Evolutionary conservation across 352 stramenopile species (phyloP), one percentile per base, ranked within the genome.

Genomic region (Phytophthora litchii): DNA sequence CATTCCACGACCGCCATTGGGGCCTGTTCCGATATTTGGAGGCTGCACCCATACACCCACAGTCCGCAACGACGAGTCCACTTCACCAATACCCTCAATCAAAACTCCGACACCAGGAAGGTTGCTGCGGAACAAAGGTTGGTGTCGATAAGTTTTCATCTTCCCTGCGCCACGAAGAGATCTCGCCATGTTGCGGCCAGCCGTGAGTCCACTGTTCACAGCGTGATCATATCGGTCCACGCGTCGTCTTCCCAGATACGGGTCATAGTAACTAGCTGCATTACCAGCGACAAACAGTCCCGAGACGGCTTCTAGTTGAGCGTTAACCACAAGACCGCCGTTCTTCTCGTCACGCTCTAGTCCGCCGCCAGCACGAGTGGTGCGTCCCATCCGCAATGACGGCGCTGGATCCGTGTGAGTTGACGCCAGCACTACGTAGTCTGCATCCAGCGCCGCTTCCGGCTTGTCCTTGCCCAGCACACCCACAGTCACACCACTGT

Each of bases 201-300:
- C 92, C 12, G 88, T 74, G 3, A 98, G 73, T 0, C 92, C 92
- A 21, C 81, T 95, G 74, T 98, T 98, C 13, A 98, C 88, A 1
- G 90, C 89, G 55, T 97, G 91, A 64, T 98, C 92, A 64, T 97
- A 97, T 5, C 85, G 74, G 54, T 97, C 90, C 16, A 97, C 86
- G n/a, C 92, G 85, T 7, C 91, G 75, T 16, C 90, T 67, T 0
- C 91, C 91, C 36, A 98, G 47, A 42, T 89, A 90, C 36, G 83
- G 80, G 51, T 98, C 92, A 48, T 83, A 97, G 68, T 97, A 98
- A 38, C 85, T 96, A 1, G 92, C 92, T 0, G 84, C 76, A 41
- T 93, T 95, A 3, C 92, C 92, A 10, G 92, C 92, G 9, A 96
- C 89, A 57, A 97, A 98, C 4, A 98, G 63, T 3, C 91, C 89